Evolutionary conservation across 306 rosid species (phyloP).

Genomic region (Hippophae tibetana): DNA sequence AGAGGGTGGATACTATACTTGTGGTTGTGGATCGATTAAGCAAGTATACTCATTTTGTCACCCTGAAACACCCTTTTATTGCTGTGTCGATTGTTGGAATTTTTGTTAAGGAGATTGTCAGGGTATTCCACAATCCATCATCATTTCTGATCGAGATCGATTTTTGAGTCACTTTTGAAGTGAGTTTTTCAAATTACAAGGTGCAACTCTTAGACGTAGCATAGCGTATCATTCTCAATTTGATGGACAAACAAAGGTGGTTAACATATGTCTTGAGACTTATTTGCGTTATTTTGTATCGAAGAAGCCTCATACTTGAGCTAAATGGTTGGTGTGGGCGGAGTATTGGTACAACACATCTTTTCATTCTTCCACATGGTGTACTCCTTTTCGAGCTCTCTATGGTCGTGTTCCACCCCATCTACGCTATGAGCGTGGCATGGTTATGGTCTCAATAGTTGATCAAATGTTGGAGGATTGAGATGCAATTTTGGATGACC

Average conservation of each 20-base stretch:
- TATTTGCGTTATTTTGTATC: not conserved
- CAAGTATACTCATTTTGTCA: not conserved
- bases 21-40: not conserved
- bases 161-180: not conserved
- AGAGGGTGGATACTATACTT: not conserved
- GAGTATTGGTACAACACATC: too few species aligned
- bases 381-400: not conserved
- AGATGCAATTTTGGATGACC: not conserved
- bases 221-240: not conserved
- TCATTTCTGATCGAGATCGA: not conserved
- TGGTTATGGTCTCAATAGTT: not conserved
- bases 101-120: not conserved
- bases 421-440: not conserved
- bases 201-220: not conserved
- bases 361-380: too few species aligned
- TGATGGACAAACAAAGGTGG: not conserved
- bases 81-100: not conserved
- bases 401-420: not conserved
- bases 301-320: not conserved
- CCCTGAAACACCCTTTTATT: not conserved
- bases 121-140: not conserved
- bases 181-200: not conserved
- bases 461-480: not conserved
- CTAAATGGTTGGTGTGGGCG: too few species aligned
- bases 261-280: not conserved